Evolutionary conservation across 176 grass and related monocot species (phyloP).

Genomic region (Oryza punctata): DNA sequence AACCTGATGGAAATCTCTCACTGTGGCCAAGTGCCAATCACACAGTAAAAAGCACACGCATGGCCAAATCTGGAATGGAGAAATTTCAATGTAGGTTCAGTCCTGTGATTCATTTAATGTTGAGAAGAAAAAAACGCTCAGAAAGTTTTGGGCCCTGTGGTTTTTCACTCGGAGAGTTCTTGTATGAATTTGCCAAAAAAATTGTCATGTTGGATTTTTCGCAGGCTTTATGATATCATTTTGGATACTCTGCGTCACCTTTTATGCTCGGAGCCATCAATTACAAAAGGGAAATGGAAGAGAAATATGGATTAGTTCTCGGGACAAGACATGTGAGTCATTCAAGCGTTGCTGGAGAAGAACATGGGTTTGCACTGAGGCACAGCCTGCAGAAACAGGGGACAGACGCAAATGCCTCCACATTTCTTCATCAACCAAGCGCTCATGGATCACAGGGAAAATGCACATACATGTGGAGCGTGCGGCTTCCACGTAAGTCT

Average conservation of each 20-base stretch:
- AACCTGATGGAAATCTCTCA: conserved; percentile 14
- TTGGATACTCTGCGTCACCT: neutral
- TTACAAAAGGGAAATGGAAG: neutral
- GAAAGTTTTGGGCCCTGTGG: neutral
- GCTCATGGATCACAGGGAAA: neutral
- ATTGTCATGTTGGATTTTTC: neutral
- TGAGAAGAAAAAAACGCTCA: neutral
- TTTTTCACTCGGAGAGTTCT: neutral
- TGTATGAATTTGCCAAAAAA: neutral
- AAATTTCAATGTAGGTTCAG: neutral
- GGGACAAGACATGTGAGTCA: conserved; percentile 37
- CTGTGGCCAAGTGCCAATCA: neutral
- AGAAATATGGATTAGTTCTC: neutral
- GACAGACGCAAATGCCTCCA: conserved; percentile 25
- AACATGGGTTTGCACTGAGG: conserved; percentile 34
- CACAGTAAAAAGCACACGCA: neutral
- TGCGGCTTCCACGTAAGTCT: conserved; percentile 2
- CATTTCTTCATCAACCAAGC: neutral
- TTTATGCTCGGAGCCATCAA: neutral
- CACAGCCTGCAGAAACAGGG: conserved; percentile 16
- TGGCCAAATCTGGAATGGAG: conserved; percentile 9
- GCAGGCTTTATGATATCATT: neutral
- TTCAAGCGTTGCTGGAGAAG: conserved; percentile 16
- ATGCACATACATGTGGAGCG: conserved; percentile 9
- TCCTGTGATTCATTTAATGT: neutral